These are phyloP conservation scores for Corchorus capsularis DNA, from an alignment of 345 rosid species.

Conservation along the genomic window DNA sequence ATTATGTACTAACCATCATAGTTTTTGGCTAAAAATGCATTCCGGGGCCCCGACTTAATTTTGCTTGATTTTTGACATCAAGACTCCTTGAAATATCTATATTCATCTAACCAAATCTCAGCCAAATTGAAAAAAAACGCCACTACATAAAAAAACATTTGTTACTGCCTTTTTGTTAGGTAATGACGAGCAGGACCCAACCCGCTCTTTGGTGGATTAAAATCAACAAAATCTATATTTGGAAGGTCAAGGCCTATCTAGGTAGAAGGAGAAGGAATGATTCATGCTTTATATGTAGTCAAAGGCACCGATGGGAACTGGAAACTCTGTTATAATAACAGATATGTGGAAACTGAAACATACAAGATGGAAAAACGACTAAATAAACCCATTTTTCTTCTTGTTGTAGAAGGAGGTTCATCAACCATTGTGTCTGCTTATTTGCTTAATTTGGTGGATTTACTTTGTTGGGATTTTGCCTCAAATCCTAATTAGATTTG, in stretches of 20 bases:
- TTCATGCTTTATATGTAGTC: constrained; percentile 49
- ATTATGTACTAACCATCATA: no score
- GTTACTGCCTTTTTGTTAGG: no score
- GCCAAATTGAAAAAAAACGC: no score
- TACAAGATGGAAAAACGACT: constrained; percentile 42
- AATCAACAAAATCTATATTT: constrained; percentile 38
- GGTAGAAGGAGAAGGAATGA: constrained; percentile 72
- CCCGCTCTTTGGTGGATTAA: constrained; percentile 51
- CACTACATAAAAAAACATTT: no score
- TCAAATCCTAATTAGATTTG: no score
- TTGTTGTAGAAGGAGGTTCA: constrained; percentile 46
- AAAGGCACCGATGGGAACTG: constrained; percentile 34
- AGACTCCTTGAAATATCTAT: no score
- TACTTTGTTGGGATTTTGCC: no score
- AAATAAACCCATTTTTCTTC: constrained; percentile 41
- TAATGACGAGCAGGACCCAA: constrained; percentile 64
- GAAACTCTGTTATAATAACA: constrained; percentile 46
- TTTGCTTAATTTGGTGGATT: constrained; percentile 32
- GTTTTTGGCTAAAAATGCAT: no score
- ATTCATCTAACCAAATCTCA: no score
- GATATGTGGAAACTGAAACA: constrained; percentile 45
- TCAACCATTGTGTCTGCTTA: constrained; percentile 35
- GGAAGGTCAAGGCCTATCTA: constrained; percentile 44
- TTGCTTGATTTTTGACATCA: no score
- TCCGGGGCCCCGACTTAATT: no score